Evolutionary conservation across 352 stramenopile genomes (phyloP), one percentile per base, ranked within the genome.

Genomic region (Phytopythium boreale): DNA sequence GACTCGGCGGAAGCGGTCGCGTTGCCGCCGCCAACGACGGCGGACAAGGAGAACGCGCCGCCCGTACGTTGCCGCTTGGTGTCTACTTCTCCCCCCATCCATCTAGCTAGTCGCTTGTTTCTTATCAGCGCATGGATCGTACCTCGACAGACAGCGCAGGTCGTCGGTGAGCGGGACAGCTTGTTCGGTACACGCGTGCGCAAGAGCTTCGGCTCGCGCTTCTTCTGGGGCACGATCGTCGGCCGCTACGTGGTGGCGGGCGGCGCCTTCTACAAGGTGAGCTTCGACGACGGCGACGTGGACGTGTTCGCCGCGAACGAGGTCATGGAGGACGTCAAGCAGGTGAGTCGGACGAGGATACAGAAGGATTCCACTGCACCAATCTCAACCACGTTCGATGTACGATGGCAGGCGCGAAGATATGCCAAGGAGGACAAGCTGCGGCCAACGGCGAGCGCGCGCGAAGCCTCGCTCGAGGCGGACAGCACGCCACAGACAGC

Each of bases 231-330:
- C 19, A 75, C 74, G 1, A 61, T 93, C 0, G 71, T 91, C 37
- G 68, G 69, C 39, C 76, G 73, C 49, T 93, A 93, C 63, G 65
- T 74, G 53, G 67, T 93, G 36, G 64, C 63, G 0, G 68, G 71
- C 1, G 79, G 71, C 11, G 59, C 77, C 0, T 92, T 93, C 56
- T 93, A 91, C 68, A 93, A 93, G 59, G 70, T 93, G 46, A 81
- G 76, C 70, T 93, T 93, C 62, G 85, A 93, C 41, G 85, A 93
- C 46, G 85, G 85, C 41, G 85, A 93, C 61, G 83, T 93, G 31
- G 85, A 93, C 66, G 79, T 93, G 59, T 69, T 92, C 20, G 70
- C 76, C 11, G 69, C 61, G 2, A 73, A 77, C 8, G 85, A 93
- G 69, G 76, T 85, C 26, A 39, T 81, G 10, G 56, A 72, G 47